phyloP scores from a whole-genome alignment of 2,329 filamentous ascomycete species.

The Teratosphaeria gauchensis region DNA sequence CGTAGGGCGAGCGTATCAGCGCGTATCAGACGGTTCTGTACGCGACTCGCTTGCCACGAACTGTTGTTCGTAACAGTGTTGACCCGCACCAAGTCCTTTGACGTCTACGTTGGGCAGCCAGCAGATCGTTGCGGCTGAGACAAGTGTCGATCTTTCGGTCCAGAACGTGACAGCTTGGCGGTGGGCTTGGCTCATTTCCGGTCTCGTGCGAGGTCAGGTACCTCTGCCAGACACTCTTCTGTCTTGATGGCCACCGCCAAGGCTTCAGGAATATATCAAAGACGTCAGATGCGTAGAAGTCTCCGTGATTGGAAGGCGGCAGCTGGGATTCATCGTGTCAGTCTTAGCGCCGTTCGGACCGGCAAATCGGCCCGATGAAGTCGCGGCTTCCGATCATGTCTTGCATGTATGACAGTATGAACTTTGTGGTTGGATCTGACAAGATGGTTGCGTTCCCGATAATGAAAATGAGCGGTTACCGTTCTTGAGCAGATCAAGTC shows the following conservation, averaged over 20 bases:
- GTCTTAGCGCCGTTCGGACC: neutral
- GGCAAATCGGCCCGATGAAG: neutral
- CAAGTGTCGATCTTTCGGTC: neutral
- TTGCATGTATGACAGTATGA: too few relatives aligned
- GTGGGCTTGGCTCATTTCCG: neutral
- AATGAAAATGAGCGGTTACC: too few relatives aligned
- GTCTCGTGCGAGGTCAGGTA: neutral
- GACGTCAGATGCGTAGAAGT: neutral
- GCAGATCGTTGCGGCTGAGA: neutral
- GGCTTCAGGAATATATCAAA: neutral
- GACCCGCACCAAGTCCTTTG: neutral
- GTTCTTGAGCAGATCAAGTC: too few relatives aligned
- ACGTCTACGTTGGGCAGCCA: neutral
- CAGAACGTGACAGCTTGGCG: neutral
- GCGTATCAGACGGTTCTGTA: neutral
- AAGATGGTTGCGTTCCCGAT: too few relatives aligned
- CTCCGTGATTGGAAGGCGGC: neutral
- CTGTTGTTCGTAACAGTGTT: neutral
- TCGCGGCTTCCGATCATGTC: neutral
- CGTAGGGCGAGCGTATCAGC: neutral
- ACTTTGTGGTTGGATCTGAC: too few relatives aligned
- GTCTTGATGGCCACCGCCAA: neutral
- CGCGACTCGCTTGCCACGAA: neutral
- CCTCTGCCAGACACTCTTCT: neutral
- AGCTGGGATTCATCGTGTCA: neutral